Evolutionary conservation across 2,329 filamentous ascomycete species (phyloP).

Genomic region (Cladosporium sphaerospermum): DNA sequence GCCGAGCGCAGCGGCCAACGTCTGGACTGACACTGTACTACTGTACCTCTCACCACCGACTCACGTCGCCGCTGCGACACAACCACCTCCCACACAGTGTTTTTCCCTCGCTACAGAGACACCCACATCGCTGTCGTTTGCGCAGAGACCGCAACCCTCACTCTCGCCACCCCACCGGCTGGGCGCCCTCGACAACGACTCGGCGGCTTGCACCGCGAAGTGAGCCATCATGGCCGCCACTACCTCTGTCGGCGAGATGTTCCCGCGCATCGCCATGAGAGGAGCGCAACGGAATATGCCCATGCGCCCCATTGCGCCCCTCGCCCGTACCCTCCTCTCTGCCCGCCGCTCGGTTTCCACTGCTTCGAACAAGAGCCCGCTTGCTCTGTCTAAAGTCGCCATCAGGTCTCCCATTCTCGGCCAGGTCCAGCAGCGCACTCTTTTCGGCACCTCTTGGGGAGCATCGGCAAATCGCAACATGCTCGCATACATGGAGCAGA

Average conservation of each 20-base stretch:
- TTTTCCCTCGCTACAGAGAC: background rate
- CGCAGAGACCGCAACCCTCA: background rate
- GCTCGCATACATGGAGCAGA: slow-evolving; percentile 80
- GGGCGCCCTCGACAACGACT: slow-evolving; percentile 7
- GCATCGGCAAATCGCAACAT: slow-evolving; percentile 48
- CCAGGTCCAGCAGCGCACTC: slow-evolving; percentile 37
- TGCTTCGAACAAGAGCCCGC: background rate
- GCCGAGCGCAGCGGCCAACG: background rate
- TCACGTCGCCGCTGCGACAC: background rate
- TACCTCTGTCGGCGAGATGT: slow-evolving; percentile 2
- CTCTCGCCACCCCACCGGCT: slow-evolving; percentile 4
- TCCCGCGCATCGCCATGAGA: slow-evolving; percentile 10
- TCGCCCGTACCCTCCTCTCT: background rate
- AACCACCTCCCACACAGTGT: background rate
- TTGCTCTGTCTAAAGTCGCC: slow-evolving; percentile 10
- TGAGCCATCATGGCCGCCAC: slow-evolving; percentile 11
- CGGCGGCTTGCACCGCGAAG: slow-evolving; percentile 7
- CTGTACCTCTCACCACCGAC: background rate
- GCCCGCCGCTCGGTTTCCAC: slow-evolving; percentile 3
- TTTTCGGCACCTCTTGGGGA: slow-evolving; percentile 36
- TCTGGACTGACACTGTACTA: background rate
- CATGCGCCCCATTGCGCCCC: slow-evolving; percentile 4
- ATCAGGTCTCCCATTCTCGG: slow-evolving; percentile 24
- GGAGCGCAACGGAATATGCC: slow-evolving; percentile 2
- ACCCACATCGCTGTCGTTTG: background rate